Percentiles rank a stretch among this genome's conserved stretches.
Conservation (phyloP, 148 eudicot species). For the Arbutus unedo region DNA sequence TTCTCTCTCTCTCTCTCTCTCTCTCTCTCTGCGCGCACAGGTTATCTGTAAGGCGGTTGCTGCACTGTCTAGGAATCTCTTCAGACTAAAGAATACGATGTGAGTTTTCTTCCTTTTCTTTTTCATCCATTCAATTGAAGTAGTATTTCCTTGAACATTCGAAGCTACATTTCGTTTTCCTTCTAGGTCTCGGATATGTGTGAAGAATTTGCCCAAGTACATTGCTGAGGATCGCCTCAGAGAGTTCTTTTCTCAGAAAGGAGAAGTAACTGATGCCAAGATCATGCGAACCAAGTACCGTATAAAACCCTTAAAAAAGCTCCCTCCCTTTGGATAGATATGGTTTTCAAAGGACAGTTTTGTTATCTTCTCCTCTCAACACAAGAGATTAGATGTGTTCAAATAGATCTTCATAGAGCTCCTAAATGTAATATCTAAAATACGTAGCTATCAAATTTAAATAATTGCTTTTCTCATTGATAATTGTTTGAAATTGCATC, state of each 20-base stretch:
- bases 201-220: conserved; percentile 75
- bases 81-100: not conserved
- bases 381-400: not conserved
- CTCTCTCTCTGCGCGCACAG: not conserved
- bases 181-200: conserved; percentile 79
- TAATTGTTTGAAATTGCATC: not conserved
- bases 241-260: conserved; percentile 76
- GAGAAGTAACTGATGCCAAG: conserved; percentile 93
- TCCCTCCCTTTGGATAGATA: not conserved
- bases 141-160: not conserved
- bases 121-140: not conserved
- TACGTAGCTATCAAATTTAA: not conserved
- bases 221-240: conserved; percentile 63
- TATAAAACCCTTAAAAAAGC: not conserved
- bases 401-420: not conserved
- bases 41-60: not conserved
- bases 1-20: not conserved
- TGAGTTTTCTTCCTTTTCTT: not conserved
- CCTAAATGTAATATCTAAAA: not conserved
- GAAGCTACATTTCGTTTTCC: not conserved
- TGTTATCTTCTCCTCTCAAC: not conserved
- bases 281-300: conserved; percentile 71
- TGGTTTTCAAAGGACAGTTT: not conserved
- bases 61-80: not conserved
- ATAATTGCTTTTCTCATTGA: not conserved